Conservation (phyloP, 2,329 filamentous ascomycete genomes). For the Cladosporium sp. region DNA sequence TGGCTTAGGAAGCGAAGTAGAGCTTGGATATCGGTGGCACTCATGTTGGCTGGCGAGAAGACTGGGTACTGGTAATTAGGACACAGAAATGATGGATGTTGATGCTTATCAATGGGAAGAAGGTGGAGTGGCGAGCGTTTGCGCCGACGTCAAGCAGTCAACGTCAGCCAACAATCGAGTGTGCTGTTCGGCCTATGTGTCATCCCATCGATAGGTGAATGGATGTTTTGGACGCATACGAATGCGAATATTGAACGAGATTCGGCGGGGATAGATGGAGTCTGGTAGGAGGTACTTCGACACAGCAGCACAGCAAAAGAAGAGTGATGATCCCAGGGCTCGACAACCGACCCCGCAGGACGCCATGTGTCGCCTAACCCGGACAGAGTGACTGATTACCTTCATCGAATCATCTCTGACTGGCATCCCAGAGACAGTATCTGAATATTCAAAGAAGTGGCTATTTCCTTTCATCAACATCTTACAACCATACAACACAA, state of each 20-base stretch:
- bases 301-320: no score
- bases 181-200: neutral
- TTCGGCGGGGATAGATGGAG: neutral
- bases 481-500: neutral
- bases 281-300: neutral
- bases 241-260: neutral
- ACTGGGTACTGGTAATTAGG: no score
- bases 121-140: neutral
- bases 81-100: neutral
- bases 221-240: neutral
- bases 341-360: neutral
- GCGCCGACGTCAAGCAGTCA: neutral
- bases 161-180: neutral
- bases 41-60: constrained; percentile 20
- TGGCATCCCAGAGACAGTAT: neutral
- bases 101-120: neutral
- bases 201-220: neutral
- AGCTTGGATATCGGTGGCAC: constrained; percentile 30
- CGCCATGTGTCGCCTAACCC: neutral
- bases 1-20: constrained; percentile 60
- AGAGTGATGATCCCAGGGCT: neutral
- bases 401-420: neutral
- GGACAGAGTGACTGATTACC: neutral
- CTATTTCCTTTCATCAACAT: neutral
- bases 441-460: neutral